These are phyloP conservation scores for Malbranchea zuffiana DNA, from an alignment of 2,329 filamentous ascomycete species.

Conservation along the genomic window DNA sequence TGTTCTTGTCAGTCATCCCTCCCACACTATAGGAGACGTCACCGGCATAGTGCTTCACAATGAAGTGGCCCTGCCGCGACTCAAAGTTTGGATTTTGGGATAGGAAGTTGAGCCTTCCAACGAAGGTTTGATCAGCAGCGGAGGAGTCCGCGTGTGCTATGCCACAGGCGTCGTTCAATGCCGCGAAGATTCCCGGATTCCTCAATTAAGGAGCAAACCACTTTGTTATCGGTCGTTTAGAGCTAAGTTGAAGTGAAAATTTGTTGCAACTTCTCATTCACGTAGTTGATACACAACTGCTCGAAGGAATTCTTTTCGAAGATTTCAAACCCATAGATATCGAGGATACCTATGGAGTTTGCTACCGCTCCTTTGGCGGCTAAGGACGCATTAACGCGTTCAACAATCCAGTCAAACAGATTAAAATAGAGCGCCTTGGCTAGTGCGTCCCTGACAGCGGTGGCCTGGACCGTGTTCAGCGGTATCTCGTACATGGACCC, in stretches of 20 bases:
- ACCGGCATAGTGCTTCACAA: slow-evolving; percentile 97
- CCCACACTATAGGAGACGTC: slow-evolving; percentile 91
- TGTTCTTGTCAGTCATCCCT: slow-evolving; percentile 99
- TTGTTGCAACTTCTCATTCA: slow-evolving; percentile 97
- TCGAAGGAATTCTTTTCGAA: slow-evolving; percentile 99
- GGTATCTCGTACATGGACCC: slow-evolving; percentile 63
- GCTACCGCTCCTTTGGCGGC: slow-evolving; percentile 62
- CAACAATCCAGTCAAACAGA: slow-evolving; percentile 96
- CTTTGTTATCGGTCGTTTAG: slow-evolving; percentile 96
- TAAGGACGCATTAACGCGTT: slow-evolving; percentile 78
- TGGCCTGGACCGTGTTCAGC: slow-evolving; percentile 76
- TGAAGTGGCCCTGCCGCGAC: slow-evolving; percentile 86
- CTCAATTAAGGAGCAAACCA: slow-evolving; percentile 95
- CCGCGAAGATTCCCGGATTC: slow-evolving; percentile 90
- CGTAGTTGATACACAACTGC: slow-evolving; percentile 98
- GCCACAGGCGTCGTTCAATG: slow-evolving; percentile 93
- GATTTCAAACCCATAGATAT: slow-evolving; percentile 99
- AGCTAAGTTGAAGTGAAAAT: slow-evolving; percentile 96
- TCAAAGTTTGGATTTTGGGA: slow-evolving; percentile 80
- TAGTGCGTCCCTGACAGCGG: slow-evolving; percentile 77
- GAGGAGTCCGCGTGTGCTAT: slow-evolving; percentile 94
- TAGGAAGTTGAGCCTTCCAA: slow-evolving; percentile 82
- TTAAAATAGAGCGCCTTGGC: slow-evolving; percentile 96
- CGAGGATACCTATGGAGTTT: slow-evolving; percentile 89
- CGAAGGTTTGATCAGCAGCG: slow-evolving; percentile 91